Percentiles rank a stretch among this genome's conserved stretches.
phyloP scores from a whole-genome alignment of 768 basidiomycete species.

The Mycena alexandri region DNA sequence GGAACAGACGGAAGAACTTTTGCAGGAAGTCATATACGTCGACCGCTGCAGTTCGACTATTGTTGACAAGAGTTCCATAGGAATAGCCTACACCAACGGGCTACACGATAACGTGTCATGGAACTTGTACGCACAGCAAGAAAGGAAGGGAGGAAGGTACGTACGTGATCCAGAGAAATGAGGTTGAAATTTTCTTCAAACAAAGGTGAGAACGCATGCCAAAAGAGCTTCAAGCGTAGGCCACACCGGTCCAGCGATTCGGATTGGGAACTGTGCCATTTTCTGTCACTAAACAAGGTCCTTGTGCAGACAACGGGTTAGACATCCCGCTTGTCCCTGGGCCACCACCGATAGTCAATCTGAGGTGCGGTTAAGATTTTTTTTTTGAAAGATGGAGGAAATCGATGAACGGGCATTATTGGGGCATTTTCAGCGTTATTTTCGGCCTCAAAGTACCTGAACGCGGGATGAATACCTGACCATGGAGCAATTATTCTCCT shows the following conservation, averaged over 20 bases:
- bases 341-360: slow-evolving; percentile 50
- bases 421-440: slow-evolving; percentile 44
- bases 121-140: neutral
- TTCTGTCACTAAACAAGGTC: slow-evolving; percentile 40
- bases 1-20: slow-evolving; percentile 48
- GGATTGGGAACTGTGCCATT: slow-evolving; percentile 43
- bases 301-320: slow-evolving; percentile 45
- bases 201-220: neutral
- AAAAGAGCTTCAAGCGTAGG: neutral
- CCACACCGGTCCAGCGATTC: slow-evolving; percentile 41
- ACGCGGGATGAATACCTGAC: too few relatives aligned
- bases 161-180: neutral
- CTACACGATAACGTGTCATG: neutral
- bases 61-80: slow-evolving; percentile 48
- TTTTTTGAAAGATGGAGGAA: too few relatives aligned
- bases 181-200: slow-evolving; percentile 27
- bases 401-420: slow-evolving; percentile 40
- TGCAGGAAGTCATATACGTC: slow-evolving; percentile 54
- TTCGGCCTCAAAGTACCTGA: slow-evolving; percentile 3
- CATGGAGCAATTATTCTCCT: neutral
- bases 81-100: slow-evolving; percentile 36
- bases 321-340: slow-evolving; percentile 48
- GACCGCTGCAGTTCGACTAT: slow-evolving; percentile 46
- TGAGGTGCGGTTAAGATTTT: slow-evolving; percentile 15
- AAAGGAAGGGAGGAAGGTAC: neutral